Percentiles rank a stretch among this genome's conserved stretches.
Evolutionary conservation across 352 stramenopile genomes (phyloP).

Genomic region (Globisporangium nunn): DNA sequence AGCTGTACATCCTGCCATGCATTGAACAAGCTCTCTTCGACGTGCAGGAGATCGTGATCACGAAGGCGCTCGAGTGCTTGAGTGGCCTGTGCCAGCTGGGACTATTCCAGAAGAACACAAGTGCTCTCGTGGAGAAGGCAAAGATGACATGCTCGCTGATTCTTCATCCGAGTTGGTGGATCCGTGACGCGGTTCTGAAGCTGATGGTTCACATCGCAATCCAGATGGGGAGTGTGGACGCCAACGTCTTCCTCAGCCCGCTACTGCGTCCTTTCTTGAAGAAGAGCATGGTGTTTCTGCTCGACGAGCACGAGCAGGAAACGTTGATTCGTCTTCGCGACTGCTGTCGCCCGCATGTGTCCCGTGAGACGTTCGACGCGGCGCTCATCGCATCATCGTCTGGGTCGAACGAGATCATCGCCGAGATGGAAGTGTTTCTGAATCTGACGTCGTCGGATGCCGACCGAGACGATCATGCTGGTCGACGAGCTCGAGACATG

Average conservation of each 20-base stretch:
- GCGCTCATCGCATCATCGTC: conserved; percentile 61
- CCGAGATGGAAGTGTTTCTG: conserved; percentile 42
- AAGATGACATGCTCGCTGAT: conserved; percentile 81
- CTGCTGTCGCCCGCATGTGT: conserved; percentile 62
- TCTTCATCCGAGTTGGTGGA: conserved; percentile 86
- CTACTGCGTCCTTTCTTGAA: conserved; percentile 87
- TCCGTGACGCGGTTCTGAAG: conserved; percentile 75
- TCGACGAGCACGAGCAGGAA: conserved; percentile 45
- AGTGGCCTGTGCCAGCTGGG: conserved; percentile 87
- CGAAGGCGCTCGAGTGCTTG: conserved; percentile 89
- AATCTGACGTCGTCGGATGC: conserved; percentile 21
- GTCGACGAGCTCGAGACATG: conserved; percentile 29
- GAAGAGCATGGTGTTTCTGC: conserved; percentile 76
- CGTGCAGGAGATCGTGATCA: conserved; percentile 94
- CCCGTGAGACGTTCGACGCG: conserved; percentile 80
- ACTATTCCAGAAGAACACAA: conserved; percentile 86
- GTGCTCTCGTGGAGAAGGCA: conserved; percentile 76
- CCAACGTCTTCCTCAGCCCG: conserved; percentile 89
- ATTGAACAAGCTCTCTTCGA: conserved; percentile 97
- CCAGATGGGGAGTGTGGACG: conserved; percentile 86
- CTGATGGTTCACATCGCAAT: conserved; percentile 82
- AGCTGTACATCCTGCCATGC: conserved; percentile 96
- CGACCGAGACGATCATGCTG: conserved; percentile 17
- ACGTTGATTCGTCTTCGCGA: conserved; percentile 51
- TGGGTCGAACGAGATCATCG: conserved; percentile 39